Conservation (phyloP, 768 basidiomycete species). For the Macrocybe gigantea region DNA sequence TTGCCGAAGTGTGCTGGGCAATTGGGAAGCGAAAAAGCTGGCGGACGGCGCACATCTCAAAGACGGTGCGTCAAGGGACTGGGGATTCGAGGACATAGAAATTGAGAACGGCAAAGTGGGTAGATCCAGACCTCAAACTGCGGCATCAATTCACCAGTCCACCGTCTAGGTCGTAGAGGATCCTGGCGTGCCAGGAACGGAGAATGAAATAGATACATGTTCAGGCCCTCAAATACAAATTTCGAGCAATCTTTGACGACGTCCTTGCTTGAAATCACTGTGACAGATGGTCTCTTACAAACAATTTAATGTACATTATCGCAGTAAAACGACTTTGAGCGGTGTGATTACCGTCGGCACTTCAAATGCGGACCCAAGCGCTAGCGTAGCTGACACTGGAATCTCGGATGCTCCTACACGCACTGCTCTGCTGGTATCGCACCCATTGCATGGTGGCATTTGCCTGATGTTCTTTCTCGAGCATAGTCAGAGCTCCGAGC, state of each 20-base stretch:
- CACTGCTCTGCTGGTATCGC: slow-evolving; percentile 88
- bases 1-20: slow-evolving; percentile 16
- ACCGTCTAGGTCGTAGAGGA: slow-evolving; percentile 59
- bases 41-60: slow-evolving; percentile 55
- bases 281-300: slow-evolving; percentile 1
- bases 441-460: slow-evolving; percentile 68
- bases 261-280: neutral
- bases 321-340: neutral
- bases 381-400: slow-evolving; percentile 98
- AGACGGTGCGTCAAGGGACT: slow-evolving; percentile 58
- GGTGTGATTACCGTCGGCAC: neutral
- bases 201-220: slow-evolving; percentile 39
- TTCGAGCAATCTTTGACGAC: slow-evolving; percentile 28
- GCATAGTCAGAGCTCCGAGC: slow-evolving; percentile 61
- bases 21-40: slow-evolving; percentile 41
- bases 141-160: neutral
- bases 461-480: slow-evolving; percentile 38
- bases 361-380: slow-evolving; percentile 65
- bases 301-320: neutral
- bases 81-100: slow-evolving; percentile 77
- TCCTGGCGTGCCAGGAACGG: slow-evolving; percentile 61
- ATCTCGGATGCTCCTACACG: slow-evolving; percentile 59
- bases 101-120: slow-evolving; percentile 55
- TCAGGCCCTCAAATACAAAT: slow-evolving; percentile 46
- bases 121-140: neutral